Conservation (phyloP, 768 basidiomycete species). For the Lanmaoa rubissima region DNA sequence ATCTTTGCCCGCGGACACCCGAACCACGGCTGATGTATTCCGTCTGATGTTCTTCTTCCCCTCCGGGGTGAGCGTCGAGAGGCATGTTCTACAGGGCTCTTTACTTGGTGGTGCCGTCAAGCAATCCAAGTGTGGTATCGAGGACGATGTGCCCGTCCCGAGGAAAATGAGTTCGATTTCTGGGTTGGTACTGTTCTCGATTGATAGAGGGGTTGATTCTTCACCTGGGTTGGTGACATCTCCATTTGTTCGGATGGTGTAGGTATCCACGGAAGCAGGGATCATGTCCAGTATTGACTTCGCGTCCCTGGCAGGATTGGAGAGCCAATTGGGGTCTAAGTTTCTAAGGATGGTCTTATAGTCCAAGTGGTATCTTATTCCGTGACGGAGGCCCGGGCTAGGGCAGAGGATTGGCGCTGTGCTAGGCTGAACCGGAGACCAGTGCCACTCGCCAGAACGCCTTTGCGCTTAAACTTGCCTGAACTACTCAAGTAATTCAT, state of each 20-base stretch:
- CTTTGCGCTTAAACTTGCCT: too few relatives aligned
- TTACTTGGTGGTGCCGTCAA: slow-evolving; percentile 62
- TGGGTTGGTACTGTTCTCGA: not conserved
- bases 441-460: not conserved
- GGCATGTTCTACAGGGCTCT: slow-evolving; percentile 59
- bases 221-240: not conserved
- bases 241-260: not conserved
- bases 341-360: too few relatives aligned
- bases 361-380: not conserved
- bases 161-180: slow-evolving; percentile 71
- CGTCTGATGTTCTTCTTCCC: slow-evolving; percentile 83
- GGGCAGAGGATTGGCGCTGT: too few relatives aligned
- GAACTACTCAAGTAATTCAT: not conserved
- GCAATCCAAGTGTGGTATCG: slow-evolving; percentile 68
- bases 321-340: not conserved
- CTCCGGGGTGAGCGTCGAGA: slow-evolving; percentile 61
- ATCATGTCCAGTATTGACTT: not conserved
- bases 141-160: slow-evolving; percentile 79
- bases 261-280: not conserved
- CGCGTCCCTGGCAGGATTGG: not conserved
- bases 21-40: slow-evolving; percentile 74
- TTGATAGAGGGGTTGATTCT: not conserved
- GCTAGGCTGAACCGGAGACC: not conserved
- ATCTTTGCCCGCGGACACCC: slow-evolving; percentile 39
- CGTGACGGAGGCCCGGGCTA: not conserved